Base-by-base conservation (phyloP, 306 rosid species). In the Vigna trinervia region DNA sequence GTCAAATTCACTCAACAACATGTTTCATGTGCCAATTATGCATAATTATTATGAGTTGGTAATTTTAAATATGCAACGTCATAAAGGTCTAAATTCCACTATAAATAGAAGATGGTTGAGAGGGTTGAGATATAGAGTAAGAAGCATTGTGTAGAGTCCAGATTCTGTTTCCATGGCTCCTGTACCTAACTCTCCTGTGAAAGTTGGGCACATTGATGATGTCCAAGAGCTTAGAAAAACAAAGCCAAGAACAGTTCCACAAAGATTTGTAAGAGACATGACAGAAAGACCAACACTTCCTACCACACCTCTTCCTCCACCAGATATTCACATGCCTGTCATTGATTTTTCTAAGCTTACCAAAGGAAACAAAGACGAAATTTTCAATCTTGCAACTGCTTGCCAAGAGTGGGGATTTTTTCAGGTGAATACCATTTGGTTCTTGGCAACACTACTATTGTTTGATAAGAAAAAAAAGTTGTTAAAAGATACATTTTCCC, bases 381-480 rank as follows among this genome's bases (percentile, higher is more conserved):
- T 88, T 63, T 58, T 71, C 73, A 84, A 83, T 43, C 97, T 96
- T 80, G 77, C 89, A 19, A 69, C 83, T 50, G 96, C 99, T 57
- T 91, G 98, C 74, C 82, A 89, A 54, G 86, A 92, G 58, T 96
- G 94, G 98, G 99, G 98, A 57, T 96, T 96, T 84, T 96, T 96
- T 81, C 98, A 96, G 99, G 99, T 92, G 86, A 53, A 63, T 26
- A 47, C 36, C 34, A 15, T 19, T 76, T 58, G 12, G 0, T 26
- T 61, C 81, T 61, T 47, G 9, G 12, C 11, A 20, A n/a, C 3
- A 69, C 36, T 70, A 5, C 1, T 76, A 32, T 2, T 59, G 15
- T 71, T 71, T 61, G 4, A 20, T 50, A 36, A 43, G 26, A 50
- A 17, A 17, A 17, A 17, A 17, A 17, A 17, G 19, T 17, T 17